Conservation (phyloP, 2,329 filamentous ascomycete species). For the Monilinia aucupariae region DNA sequence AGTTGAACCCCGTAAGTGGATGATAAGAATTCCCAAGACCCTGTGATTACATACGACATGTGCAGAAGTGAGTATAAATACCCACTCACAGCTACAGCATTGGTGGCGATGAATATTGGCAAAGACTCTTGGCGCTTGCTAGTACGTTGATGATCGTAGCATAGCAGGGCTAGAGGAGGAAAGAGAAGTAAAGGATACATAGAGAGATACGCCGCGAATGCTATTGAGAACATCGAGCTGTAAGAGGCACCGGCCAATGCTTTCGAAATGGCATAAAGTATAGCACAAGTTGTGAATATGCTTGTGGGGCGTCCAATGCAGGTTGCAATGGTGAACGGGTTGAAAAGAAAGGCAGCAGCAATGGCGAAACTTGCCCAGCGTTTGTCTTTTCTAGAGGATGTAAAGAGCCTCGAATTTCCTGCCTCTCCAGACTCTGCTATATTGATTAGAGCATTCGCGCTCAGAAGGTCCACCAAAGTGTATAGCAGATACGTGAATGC, state of each 20-base stretch:
- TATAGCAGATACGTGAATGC: slow-evolving; percentile 77
- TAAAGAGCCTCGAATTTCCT: slow-evolving; percentile 65
- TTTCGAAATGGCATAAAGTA: slow-evolving; percentile 76
- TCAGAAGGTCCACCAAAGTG: slow-evolving; percentile 72
- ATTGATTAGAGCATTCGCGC: slow-evolving; percentile 69
- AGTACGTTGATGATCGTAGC: slow-evolving; percentile 56
- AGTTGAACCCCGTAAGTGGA: slow-evolving; percentile 93
- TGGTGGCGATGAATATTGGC: slow-evolving; percentile 48
- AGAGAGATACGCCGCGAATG: slow-evolving; percentile 84
- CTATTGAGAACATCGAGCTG: slow-evolving; percentile 76
- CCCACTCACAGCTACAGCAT: slow-evolving; percentile 47
- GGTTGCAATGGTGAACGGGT: slow-evolving; percentile 86
- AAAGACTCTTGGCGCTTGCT: slow-evolving; percentile 36
- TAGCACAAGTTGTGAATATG: slow-evolving; percentile 82
- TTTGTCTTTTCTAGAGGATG: slow-evolving; percentile 70
- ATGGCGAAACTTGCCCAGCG: slow-evolving; percentile 70
- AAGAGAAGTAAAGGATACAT: slow-evolving; percentile 87
- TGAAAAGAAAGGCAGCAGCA: slow-evolving; percentile 87
- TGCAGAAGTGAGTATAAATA: slow-evolving; percentile 59
- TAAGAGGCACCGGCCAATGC: slow-evolving; percentile 68
- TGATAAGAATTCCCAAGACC: slow-evolving; percentile 80
- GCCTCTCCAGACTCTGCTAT: slow-evolving; percentile 81
- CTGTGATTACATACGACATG: slow-evolving; percentile 68
- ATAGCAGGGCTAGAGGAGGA: slow-evolving; percentile 73
- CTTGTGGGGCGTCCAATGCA: slow-evolving; percentile 86